A percentile compares a stretch with the other conserved stretches of the same genome.
These are phyloP conservation scores for Ascochyta rabiei DNA, from an alignment of 2,329 filamentous ascomycete genomes.

Conservation along the genomic window DNA sequence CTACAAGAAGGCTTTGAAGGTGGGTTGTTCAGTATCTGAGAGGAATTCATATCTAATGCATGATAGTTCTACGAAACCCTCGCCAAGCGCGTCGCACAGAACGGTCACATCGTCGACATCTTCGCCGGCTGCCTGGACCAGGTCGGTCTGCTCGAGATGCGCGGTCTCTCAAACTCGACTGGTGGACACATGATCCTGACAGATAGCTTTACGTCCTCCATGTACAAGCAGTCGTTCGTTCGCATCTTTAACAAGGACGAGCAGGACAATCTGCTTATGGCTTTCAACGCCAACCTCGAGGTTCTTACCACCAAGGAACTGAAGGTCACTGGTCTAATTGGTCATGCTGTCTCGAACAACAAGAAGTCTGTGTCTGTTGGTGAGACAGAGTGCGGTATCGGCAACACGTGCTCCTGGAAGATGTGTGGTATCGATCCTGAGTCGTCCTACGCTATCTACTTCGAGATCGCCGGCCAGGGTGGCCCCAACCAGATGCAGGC, in stretches of 20 bases:
- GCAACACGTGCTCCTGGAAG: slow-evolving; percentile 99
- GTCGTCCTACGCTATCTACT: slow-evolving; percentile 94
- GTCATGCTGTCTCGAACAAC: slow-evolving; percentile 94
- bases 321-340: slow-evolving; percentile 96
- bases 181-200: slow-evolving; percentile 98
- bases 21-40: slow-evolving; percentile 45
- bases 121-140: slow-evolving; percentile 98
- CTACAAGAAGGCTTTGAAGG: slow-evolving; percentile 98
- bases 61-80: slow-evolving; percentile 87
- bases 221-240: slow-evolving; percentile 99
- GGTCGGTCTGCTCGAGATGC: slow-evolving; percentile 97
- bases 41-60: not conserved
- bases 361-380: slow-evolving; percentile 98
- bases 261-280: slow-evolving; percentile 94
- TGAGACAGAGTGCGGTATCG: slow-evolving; percentile 97
- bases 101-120: slow-evolving; percentile 96
- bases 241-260: slow-evolving; percentile 97
- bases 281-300: slow-evolving; percentile 95
- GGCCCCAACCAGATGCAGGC: slow-evolving; percentile 85
- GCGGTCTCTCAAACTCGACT: slow-evolving; percentile 92
- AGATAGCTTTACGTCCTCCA: slow-evolving; percentile 97
- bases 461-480: slow-evolving; percentile 94
- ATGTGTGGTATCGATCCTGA: slow-evolving; percentile 98
- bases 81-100: slow-evolving; percentile 92
- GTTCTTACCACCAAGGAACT: slow-evolving; percentile 97